These are phyloP conservation scores for Jacaranda copaia DNA, from an alignment of 257 asterid species.

Conservation along the genomic window DNA sequence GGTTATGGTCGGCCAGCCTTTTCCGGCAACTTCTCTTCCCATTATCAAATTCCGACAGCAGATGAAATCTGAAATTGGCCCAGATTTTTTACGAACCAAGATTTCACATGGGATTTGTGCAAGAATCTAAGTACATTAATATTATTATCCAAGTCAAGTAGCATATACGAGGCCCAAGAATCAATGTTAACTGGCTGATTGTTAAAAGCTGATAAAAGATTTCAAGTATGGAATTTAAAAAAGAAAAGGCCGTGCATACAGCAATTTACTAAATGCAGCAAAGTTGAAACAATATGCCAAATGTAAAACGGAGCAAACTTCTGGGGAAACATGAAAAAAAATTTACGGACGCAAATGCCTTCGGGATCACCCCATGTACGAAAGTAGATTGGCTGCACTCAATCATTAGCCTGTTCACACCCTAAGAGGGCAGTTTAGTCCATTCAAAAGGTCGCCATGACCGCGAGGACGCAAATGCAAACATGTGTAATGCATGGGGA, in stretches of 20 bases:
- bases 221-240: conserved; percentile 21
- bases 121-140: not conserved
- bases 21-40: conserved; percentile 98
- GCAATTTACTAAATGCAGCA: conserved; percentile 51
- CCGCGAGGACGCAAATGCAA: not conserved
- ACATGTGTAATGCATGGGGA: conserved; percentile 36
- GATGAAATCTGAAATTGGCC: conserved; percentile 70
- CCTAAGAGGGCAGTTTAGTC: conserved; percentile 41
- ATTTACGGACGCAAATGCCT: conserved; percentile 69
- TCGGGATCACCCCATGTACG: conserved; percentile 80
- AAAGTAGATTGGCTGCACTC: conserved; percentile 19
- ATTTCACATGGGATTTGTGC: conserved; percentile 1
- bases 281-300: conserved; percentile 45
- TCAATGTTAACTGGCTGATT: conserved; percentile 12
- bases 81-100: not conserved
- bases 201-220: conserved; percentile 29
- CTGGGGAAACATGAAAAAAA: conserved; percentile 40
- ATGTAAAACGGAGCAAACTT: conserved; percentile 39
- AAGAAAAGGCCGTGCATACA: not conserved
- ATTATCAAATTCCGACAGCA: conserved; percentile 86
- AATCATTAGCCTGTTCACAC: conserved; percentile 47
- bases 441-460: conserved; percentile 1
- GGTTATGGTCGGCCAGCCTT: conserved; percentile 94
- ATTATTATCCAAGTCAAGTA: conserved; percentile 29
- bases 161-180: conserved; percentile 14